Evolutionary conservation across 768 basidiomycete species (phyloP), one percentile per base, ranked within the genome.

Genomic region (Mycena amicta): DNA sequence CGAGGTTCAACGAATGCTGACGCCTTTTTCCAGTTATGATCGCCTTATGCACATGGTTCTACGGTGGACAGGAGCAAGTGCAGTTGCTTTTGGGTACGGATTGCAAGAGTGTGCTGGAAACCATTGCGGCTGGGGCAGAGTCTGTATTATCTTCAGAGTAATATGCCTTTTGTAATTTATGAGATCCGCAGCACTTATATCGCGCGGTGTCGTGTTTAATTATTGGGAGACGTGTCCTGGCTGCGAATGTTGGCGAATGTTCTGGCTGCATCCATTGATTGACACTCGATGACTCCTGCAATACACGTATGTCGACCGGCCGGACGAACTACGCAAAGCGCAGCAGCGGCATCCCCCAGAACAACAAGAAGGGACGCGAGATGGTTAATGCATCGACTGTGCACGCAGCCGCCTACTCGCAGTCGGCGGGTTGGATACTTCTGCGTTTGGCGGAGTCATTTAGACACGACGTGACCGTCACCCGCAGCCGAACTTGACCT

Each of bases 11-110:
- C n/a, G n/a, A n/a, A n/a, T n/a, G n/a, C 56, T 56, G 28, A 59
- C 25, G 22, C 31, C 31, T 40, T 26, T 25, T 52, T 16, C 57
- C 88, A 87, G 47, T 25, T 22, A 49, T 49, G 47, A 49, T 49
- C n/a, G 84, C 79, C 3, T 67, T 86, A n/a, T 83, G 80, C 57
- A 76, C 86, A 2, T 90, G 88, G 88, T 88, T 81, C 71, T 89
- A 89, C 65, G 59, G 72, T 0, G 88, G 88, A 16, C 83, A 89
- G 65, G 67, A 73, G 15, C 80, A 84, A 39, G 71, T 84, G 26
- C 60, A 62, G 5, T 58, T 76, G 25, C 71, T 85, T 74, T 72
- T 77, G 29, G 62, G 47, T 8, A 22, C 8, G 27, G 26, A 68
- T n/a, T 83, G 80, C 60, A 68, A 58, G 12, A 74, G 67, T 61